phyloP scores from a whole-genome alignment of 2,329 filamentous ascomycete genomes.

The Dothistroma septosporum region DNA sequence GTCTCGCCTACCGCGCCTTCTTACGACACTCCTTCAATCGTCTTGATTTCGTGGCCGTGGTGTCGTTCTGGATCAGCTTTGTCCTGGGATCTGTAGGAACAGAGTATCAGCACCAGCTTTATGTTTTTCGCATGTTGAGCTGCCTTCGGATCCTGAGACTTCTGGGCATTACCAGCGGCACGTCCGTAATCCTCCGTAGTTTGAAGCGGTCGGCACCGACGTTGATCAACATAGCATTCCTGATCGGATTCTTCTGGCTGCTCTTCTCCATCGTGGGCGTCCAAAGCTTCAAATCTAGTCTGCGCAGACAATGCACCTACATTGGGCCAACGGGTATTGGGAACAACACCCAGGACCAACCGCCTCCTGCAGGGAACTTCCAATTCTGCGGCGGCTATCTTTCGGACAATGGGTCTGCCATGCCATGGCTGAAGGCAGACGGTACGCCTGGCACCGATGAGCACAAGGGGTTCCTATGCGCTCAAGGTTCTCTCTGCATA shows the following conservation, averaged over 20 bases:
- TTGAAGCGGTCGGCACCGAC: conserved; percentile 91
- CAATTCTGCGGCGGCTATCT: conserved; percentile 86
- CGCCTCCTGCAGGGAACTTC: conserved; percentile 48
- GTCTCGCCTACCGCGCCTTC: conserved; percentile 87
- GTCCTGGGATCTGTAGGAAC: conserved; percentile 64
- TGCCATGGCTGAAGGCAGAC: conserved; percentile 65
- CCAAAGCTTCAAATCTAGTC: conserved; percentile 72
- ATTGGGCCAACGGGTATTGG: conserved; percentile 40
- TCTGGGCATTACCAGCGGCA: conserved; percentile 88
- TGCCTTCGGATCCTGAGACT: conserved; percentile 88
- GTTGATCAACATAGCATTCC: conserved; percentile 85
- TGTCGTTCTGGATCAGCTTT: conserved; percentile 94
- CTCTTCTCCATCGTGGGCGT: conserved; percentile 95
- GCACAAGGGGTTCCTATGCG: conserved; percentile 85
- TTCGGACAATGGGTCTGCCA: conserved; percentile 50
- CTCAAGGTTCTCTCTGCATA: conserved; percentile 75
- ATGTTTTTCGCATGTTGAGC: conserved; percentile 93
- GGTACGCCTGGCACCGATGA: conserved; percentile 49
- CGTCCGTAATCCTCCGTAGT: conserved; percentile 89
- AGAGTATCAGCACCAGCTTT: conserved; percentile 68
- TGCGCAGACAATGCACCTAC: conserved; percentile 45
- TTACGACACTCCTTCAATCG: conserved; percentile 93
- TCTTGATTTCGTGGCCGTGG: conserved; percentile 86
- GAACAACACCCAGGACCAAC: conserved; percentile 22
- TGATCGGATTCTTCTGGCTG: conserved; percentile 96